Conservation (phyloP, 2,329 filamentous ascomycete genomes). For the Anthostomella pinea region DNA sequence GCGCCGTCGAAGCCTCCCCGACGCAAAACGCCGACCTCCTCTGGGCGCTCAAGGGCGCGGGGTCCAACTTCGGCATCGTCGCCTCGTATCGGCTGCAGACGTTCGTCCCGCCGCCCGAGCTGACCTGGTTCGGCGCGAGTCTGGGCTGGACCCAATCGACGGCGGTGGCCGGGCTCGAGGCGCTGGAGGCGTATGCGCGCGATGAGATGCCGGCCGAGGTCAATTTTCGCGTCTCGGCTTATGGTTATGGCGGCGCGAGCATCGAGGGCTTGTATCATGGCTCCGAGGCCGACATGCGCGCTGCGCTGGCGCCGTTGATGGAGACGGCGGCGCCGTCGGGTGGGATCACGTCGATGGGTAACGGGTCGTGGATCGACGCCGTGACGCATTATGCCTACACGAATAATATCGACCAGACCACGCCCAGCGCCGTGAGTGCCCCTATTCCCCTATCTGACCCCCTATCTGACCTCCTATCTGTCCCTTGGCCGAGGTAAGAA, state of each 20-base stretch:
- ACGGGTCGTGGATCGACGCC: conserved; percentile 29
- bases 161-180: conserved; percentile 45
- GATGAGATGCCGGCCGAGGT: conserved; percentile 36
- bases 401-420: conserved; percentile 22
- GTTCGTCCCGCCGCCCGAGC: conserved; percentile 22
- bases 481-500: too few species aligned
- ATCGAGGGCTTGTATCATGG: conserved; percentile 38
- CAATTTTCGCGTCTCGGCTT: conserved; percentile 39
- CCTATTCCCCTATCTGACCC: too few species aligned
- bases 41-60: conserved; percentile 29
- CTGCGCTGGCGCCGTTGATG: conserved; percentile 31
- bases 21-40: conserved; percentile 27
- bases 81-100: conserved; percentile 25
- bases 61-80: conserved; percentile 29
- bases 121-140: conserved; percentile 24
- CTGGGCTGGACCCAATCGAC: conserved; percentile 21
- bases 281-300: conserved; percentile 29
- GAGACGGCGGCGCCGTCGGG: conserved; percentile 29
- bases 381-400: conserved; percentile 27
- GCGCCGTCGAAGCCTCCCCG: conserved; percentile 22
- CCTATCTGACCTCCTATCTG: too few species aligned
- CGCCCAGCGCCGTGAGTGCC: too few species aligned
- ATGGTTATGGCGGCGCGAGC: conserved; percentile 23
- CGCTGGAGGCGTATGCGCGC: conserved; percentile 20
- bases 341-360: conserved; percentile 18